Evolutionary conservation across 2,329 filamentous ascomycete genomes (phyloP), one percentile per base, ranked within the genome.

Genomic region (Monilinia fructigena): DNA sequence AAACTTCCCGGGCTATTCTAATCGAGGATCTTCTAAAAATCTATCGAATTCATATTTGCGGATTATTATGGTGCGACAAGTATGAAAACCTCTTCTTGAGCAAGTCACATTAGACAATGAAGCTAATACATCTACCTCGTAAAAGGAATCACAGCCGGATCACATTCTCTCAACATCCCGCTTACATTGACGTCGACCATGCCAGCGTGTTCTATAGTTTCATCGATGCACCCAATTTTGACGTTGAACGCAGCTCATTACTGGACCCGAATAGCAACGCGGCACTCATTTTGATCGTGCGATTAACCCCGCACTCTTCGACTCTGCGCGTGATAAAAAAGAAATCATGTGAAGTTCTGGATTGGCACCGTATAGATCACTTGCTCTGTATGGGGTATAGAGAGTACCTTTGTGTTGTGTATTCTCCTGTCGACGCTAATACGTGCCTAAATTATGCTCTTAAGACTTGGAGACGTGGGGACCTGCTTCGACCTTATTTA

Each of bases 361-460:
- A 56, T 28, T 56, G 55, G 55, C 38, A 56, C 14, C 55, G 55
- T 26, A 42, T 56, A 26, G 55, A 56, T 26, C 35, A 56, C 35
- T 12, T 42, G 11, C 11, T 56, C 3, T 42, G n/a, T 42, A 16
- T 56, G 35, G 55, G 38, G 5, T 56, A 56, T 42, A 56, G 35
- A 23, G 55, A 42, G 42, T 28, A 56, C 16, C 1, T 28, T 1
- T 56, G 55, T 35, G 55, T 38, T 42, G 40, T 56, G 18, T 42
- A 56, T 26, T 56, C 35, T 42, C 55, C 55, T 56, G n/a, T 35
- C 10, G 55, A 56, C 1, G 55, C 35, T 35, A 42, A 23, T 4
- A 4, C 11, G 1, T 42, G 35, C n/a, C 26, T 42, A n/a, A 18
- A 38, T 56, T 26, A 56, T 56, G 35, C 55, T 28, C 5, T 56